Base-by-base conservation (phyloP, 139 green algal species). In the Coelastrella sp. region DNA sequence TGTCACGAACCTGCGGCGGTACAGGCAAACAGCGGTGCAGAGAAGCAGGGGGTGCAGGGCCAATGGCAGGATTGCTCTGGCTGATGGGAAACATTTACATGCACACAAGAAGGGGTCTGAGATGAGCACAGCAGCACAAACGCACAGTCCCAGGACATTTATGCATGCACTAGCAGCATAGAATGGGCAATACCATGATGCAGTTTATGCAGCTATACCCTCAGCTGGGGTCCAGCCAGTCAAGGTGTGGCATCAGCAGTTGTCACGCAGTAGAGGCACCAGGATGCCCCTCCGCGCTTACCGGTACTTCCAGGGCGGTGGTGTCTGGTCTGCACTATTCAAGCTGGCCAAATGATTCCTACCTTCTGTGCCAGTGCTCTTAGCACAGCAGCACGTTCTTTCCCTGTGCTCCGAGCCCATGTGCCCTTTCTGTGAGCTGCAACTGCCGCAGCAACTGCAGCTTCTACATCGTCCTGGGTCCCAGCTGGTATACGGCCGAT, bases 401-500 rank as follows among this genome's bases (percentile, higher is more conserved):
- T 78, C 4, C 95, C 96, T 0, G 82, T 94, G 6, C 57, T 94
- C 7, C 89, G 90, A 7, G 82, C 92, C 95, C 95, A 97, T 1
- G 76, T 60, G 4, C 93, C 92, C 9, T 49, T 74, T 19, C 91
- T 91, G 61, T 94, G 91, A 0, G 94, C 89, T 7, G 84, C 91
- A 0, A 27, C 70, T 6, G 95, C 96, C 12, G 94, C 94, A 10
- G 85, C 82, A 1, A 98, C 93, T 0, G 95, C 95, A 0, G 80
- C 74, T 0, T 97, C 90, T 0, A 97, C 93, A 24, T 98, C 96
- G 25, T 93, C 90, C 0, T 61, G 35, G 0, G 90, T 95, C 8
- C 82, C 96, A 25, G 92, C 92, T 1, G 96, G 94, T 59, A 98
- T 97, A 12, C 74, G 92, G 20, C 95, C 94, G 3, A 97, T 92